Conservation (phyloP, 768 basidiomycete species). For the Glaciozyma antarctica region DNA sequence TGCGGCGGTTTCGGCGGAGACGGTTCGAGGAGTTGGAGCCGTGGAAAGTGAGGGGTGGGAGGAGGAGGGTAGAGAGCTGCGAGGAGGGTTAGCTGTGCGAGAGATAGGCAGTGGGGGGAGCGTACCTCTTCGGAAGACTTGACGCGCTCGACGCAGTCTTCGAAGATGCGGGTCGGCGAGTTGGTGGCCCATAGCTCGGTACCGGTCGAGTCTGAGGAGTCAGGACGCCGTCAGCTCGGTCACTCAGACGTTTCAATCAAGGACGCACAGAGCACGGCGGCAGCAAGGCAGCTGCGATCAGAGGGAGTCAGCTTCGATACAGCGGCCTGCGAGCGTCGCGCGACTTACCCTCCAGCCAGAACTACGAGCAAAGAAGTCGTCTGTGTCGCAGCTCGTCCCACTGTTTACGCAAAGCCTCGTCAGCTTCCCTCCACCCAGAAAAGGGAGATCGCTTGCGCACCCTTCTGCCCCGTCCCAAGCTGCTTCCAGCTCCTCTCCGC, state of each 20-base stretch:
- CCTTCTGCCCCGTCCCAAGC: slow-evolving; percentile 3
- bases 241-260: no score
- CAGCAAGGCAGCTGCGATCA: background rate
- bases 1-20: slow-evolving; percentile 19
- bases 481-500: slow-evolving; percentile 10
- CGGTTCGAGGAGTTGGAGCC: slow-evolving; percentile 10
- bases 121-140: slow-evolving; percentile 10
- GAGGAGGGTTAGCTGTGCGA: background rate
- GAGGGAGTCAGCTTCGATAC: background rate
- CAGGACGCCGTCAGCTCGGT: no score
- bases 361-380: slow-evolving; percentile 19
- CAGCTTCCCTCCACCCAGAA: background rate
- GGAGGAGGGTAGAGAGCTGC: slow-evolving; percentile 16
- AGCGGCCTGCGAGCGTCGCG: background rate
- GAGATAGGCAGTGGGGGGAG: background rate
- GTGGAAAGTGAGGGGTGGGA: slow-evolving; percentile 22
- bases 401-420: background rate
- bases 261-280: background rate
- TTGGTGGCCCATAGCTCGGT: slow-evolving; percentile 23
- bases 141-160: slow-evolving; percentile 25
- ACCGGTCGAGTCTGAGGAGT: slow-evolving; percentile 9
- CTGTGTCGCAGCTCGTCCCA: slow-evolving; percentile 13
- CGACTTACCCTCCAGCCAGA: slow-evolving; percentile 11
- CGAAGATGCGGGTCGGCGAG: slow-evolving; percentile 27
- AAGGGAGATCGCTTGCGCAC: background rate